These are phyloP conservation scores for Cyberlindnera mrakii DNA, from an alignment of 805 yeast species.

Conservation along the genomic window DNA sequence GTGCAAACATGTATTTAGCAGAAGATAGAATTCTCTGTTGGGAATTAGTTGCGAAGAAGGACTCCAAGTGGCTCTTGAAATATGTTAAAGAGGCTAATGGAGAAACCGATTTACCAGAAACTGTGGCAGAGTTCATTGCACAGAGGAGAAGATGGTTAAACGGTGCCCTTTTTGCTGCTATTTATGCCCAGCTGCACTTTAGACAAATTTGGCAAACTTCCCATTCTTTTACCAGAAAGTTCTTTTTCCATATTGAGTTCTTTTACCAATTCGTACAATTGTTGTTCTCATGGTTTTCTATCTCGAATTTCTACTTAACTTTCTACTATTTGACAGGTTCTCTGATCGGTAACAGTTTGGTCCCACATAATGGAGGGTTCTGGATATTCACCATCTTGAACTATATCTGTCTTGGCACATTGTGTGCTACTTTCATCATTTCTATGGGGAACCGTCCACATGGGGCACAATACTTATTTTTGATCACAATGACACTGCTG, in stretches of 20 bases:
- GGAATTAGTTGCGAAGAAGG: conserved; percentile 85
- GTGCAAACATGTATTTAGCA: conserved; percentile 95
- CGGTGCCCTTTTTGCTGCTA: conserved; percentile 96
- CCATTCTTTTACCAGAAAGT: conserved; percentile 75
- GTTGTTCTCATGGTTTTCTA: conserved; percentile 85
- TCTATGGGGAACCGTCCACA: conserved; percentile 98
- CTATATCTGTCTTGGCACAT: conserved; percentile 73
- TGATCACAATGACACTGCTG: conserved; percentile 63
- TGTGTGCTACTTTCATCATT: conserved; percentile 83
- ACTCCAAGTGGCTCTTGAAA: conserved; percentile 82
- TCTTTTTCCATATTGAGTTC: conserved; percentile 81
- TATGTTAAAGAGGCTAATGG: conserved; percentile 92
- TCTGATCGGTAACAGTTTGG: conserved; percentile 41
- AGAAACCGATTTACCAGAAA: conserved; percentile 95
- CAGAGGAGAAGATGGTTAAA: conserved; percentile 98
- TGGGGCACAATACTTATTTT: conserved; percentile 79
- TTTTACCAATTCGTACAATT: conserved; percentile 77
- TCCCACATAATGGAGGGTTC: conserved; percentile 70
- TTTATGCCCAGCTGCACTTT: conserved; percentile 82
- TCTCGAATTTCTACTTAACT: conserved; percentile 87
- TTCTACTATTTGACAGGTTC: conserved; percentile 93
- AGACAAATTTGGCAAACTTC: conserved; percentile 83
- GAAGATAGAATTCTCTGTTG: conserved; percentile 95
- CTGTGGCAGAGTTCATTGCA: conserved; percentile 87
- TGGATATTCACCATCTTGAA: conserved; percentile 81